Base-by-base conservation (phyloP, 306 rosid species). In the Medicago lupulina region DNA sequence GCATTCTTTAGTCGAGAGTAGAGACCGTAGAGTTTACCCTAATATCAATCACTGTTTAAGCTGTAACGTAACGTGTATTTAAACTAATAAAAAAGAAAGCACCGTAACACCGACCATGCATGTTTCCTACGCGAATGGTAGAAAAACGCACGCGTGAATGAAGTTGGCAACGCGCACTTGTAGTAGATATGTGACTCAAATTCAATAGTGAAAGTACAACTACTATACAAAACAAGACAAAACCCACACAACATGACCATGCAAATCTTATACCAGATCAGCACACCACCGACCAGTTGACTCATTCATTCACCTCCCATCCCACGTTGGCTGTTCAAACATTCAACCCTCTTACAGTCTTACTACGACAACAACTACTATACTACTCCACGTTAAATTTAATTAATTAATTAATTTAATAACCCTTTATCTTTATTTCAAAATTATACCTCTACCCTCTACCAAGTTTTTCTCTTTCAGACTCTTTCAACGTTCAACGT, bases 401-500 rank as follows among this genome's bases (percentile, higher is more conserved):
- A 55, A 9, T 9, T 19, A 12, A 57, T 55, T 54, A 9, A 18
- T 18, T 54, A 3, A 54, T 17, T 0, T 44, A 5, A 38, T 38
- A 1, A 5, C 8, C 41, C 16, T 14, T 49, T 28, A 2, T 10
- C 31, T 46, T 79, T 23, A 19, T 44, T 59, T 77, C 71, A 47
- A 78, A 21, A 57, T 28, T 60, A 13, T 18, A n/a, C 68, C 18
- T 72, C 50, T 0, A 40, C 14, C 83, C 25, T 23, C 21, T 62
- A 9, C 51, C 51, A 16, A 55, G 36, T 46, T 39, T 58, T 12
- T 34, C 51, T 39, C 25, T 49, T 21, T 28, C 14, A 1, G 40
- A 81, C 14, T 62, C 8, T 68, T 46, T 71, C 83, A 81, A 79
- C 73, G 0, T 87, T 91, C 95, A 88, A 89, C 87, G 73, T 82